Evolutionary conservation across 2,329 filamentous ascomycete species (phyloP).

Genomic region (Parafenestella ontariensis): DNA sequence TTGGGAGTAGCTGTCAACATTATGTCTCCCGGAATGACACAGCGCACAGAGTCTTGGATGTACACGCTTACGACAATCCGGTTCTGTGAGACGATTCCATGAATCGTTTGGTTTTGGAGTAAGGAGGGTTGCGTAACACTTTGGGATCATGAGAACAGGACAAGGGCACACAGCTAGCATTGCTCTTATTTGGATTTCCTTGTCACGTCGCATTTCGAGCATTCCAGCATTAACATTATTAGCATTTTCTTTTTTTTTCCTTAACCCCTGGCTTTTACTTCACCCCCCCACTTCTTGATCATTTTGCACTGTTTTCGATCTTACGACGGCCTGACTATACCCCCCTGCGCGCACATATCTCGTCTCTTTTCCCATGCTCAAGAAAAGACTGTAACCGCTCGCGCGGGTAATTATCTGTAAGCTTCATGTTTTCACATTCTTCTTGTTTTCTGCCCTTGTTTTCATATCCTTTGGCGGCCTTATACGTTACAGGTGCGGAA

Average conservation of each 20-base stretch:
- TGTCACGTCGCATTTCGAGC: conserved; percentile 21
- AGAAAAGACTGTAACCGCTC: conserved; percentile 53
- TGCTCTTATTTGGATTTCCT: conserved; percentile 21
- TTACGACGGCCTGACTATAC: conserved; percentile 43
- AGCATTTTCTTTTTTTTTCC: conserved; percentile 31
- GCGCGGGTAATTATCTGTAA: conserved; percentile 47
- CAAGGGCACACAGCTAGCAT: conserved; percentile 18
- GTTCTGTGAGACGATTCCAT: conserved; percentile 11
- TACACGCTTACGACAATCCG: conserved; percentile 20
- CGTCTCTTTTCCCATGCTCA: conserved; percentile 25
- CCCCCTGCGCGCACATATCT: conserved; percentile 26
- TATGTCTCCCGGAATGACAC: conserved; percentile 14
- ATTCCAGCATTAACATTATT: conserved; percentile 40
- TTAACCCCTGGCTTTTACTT: conserved; percentile 12
- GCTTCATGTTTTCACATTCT: conserved; percentile 22
- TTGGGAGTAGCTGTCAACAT: conserved; percentile 11
- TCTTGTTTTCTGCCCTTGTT: conserved; percentile 9
- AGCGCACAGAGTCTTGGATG: conserved; percentile 11
- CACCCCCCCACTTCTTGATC: conserved; percentile 11
- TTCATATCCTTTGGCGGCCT: conserved; percentile 5
- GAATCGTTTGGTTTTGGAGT: conserved; percentile 22
- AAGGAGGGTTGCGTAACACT: conserved; percentile 23
- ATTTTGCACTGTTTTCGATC: conserved; percentile 18
- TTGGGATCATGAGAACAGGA: conserved; percentile 20
- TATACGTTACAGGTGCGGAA: conserved; percentile 11